Percentiles rank a stretch among this genome's conserved stretches.
These are phyloP conservation scores for Oxytropis ochrocephala DNA, from an alignment of 306 rosid genomes.

Conservation along the genomic window DNA sequence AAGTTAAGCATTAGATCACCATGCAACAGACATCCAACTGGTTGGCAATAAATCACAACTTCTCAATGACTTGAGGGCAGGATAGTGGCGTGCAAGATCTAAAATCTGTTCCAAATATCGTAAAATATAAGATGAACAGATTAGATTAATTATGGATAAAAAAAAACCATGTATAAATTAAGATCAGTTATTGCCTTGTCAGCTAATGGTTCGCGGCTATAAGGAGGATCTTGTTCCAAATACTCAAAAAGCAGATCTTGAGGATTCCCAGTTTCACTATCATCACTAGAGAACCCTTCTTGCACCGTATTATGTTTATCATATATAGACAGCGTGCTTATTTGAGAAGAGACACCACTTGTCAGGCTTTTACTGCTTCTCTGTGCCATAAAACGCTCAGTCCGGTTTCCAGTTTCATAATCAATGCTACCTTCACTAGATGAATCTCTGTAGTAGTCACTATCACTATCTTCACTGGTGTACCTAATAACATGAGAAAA, in stretches of 20 bases:
- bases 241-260: constrained; percentile 55
- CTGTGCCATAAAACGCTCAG: constrained; percentile 22
- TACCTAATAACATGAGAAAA: constrained; percentile 37
- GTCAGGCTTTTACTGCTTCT: constrained; percentile 21
- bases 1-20: constrained; percentile 38
- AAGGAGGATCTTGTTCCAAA: constrained; percentile 69
- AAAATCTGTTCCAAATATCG: constrained; percentile 47
- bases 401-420: constrained; percentile 41
- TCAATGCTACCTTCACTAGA: constrained; percentile 80
- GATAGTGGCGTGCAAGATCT: constrained; percentile 61
- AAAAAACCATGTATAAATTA: constrained; percentile 4
- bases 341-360: constrained; percentile 27
- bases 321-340: constrained; percentile 38
- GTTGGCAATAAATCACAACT: constrained; percentile 73
- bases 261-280: constrained; percentile 52
- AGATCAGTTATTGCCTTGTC: constrained; percentile 57
- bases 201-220: constrained; percentile 73
- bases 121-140: constrained; percentile 22
- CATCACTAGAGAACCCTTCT: constrained; percentile 64
- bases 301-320: constrained; percentile 32
- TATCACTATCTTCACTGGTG: constrained; percentile 51
- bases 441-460: constrained; percentile 54
- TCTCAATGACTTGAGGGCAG: constrained; percentile 61
- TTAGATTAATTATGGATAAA: constrained; percentile 5
- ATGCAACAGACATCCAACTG: constrained; percentile 90